A percentile compares a stretch with the other conserved stretches of the same genome.
Evolutionary conservation across 2,329 filamentous ascomycete species (phyloP).

Genomic region (Apiospora pterosperma): DNA sequence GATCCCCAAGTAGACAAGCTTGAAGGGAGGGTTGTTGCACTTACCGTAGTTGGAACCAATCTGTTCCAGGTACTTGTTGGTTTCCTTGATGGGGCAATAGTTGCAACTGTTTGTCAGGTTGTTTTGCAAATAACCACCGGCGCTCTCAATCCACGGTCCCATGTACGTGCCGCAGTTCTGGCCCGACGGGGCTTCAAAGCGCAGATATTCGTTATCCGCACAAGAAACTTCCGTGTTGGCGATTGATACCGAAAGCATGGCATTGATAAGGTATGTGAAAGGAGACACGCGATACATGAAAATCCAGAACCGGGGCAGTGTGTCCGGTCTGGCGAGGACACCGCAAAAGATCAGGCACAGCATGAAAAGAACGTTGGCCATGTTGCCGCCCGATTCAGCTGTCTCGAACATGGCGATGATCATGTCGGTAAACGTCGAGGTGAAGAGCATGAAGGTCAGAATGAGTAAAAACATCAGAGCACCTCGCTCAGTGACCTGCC

Average conservation of each 20-base stretch:
- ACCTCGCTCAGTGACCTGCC: conserved; percentile 62
- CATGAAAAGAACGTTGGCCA: conserved; percentile 70
- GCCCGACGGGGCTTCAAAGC: conserved; percentile 52
- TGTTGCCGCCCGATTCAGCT: conserved; percentile 69
- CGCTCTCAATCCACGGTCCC: conserved; percentile 35
- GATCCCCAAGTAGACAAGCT: not conserved
- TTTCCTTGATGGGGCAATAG: conserved; percentile 31
- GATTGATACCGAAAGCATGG: conserved; percentile 59
- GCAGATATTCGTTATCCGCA: conserved; percentile 57
- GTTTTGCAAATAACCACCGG: conserved; percentile 42
- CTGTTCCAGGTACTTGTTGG: conserved; percentile 29
- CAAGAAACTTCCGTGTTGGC: conserved; percentile 58
- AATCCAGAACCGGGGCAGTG: conserved; percentile 68
- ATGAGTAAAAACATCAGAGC: conserved; percentile 75
- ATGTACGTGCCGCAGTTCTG: conserved; percentile 55
- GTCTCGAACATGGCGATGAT: conserved; percentile 70
- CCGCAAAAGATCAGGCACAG: conserved; percentile 70
- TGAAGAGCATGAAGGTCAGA: conserved; percentile 71
- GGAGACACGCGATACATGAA: conserved; percentile 71
- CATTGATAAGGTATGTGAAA: conserved; percentile 68
- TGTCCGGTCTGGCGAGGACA: conserved; percentile 59
- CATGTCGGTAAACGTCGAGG: conserved; percentile 73
- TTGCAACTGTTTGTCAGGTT: conserved; percentile 37
- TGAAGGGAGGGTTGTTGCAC: not conserved
- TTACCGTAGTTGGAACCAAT: conserved; percentile 38